Percentiles rank a stretch among this genome's conserved stretches.
Conservation (phyloP, 1,139 yeast genomes). For the Suhomyces bribrorum region DNA sequence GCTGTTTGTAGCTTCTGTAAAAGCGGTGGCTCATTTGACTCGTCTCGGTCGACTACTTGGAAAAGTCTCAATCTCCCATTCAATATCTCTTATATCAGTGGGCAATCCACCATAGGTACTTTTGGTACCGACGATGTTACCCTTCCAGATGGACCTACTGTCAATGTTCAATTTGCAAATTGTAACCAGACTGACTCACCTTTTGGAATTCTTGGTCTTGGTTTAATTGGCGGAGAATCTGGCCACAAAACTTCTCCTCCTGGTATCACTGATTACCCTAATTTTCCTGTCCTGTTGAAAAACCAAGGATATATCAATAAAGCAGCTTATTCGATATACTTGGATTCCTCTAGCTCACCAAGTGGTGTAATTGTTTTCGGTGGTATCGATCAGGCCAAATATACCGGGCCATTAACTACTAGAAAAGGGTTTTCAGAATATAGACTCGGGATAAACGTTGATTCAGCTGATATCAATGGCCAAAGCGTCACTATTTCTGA, state of each 20-base stretch:
- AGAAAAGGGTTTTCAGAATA: neutral
- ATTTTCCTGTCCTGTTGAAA: slow-evolving; percentile 23
- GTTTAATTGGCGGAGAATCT: slow-evolving; percentile 19
- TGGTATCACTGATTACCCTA: slow-evolving; percentile 16
- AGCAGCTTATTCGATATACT: slow-evolving; percentile 24
- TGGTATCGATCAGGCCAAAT: slow-evolving; percentile 22
- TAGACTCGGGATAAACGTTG: slow-evolving; percentile 4
- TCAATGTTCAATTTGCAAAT: slow-evolving; percentile 21
- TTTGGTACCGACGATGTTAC: slow-evolving; percentile 20
- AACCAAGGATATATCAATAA: slow-evolving; percentile 22
- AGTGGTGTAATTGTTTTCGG: slow-evolving; percentile 23
- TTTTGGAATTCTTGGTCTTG: slow-evolving; percentile 40
- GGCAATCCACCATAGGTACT: slow-evolving; percentile 16
- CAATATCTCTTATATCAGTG: slow-evolving; percentile 19
- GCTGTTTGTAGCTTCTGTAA: slow-evolving; percentile 24
- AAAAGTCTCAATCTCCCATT: slow-evolving; percentile 11
- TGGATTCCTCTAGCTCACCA: slow-evolving; percentile 15
- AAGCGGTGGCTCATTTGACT: slow-evolving; percentile 13
- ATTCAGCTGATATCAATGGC: slow-evolving; percentile 1
- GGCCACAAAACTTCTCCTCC: neutral
- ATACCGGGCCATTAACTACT: slow-evolving; percentile 19
- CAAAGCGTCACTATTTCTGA: neutral
- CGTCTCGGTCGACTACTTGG: slow-evolving; percentile 10
- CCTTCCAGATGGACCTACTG: slow-evolving; percentile 13
- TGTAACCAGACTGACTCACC: slow-evolving; percentile 17